Base-by-base conservation (phyloP, 352 stramenopile genomes). In the Stephanocyclus meneghinianus region DNA sequence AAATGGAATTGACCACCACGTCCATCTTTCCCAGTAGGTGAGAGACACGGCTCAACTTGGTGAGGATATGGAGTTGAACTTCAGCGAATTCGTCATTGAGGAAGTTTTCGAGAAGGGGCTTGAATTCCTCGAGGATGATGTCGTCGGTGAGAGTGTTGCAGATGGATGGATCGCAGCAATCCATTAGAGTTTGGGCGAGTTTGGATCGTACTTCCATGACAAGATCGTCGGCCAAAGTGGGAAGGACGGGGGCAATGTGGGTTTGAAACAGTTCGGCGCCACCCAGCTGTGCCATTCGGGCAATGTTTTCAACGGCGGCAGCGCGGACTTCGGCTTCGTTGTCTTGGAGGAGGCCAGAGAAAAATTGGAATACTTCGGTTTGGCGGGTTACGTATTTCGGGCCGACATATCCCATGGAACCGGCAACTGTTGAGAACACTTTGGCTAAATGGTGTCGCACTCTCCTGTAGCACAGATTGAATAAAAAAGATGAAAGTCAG, bases 371-470 rank as follows among this genome's bases (percentile, higher is more conserved):
- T 29, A 98, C 87, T 77, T 97, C 93, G 51, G 86, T 91, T 85
- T 97, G 93, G 42, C 70, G 79, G 15, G 68, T 16, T 1, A 88
- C 92, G 74, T 90, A 92, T 85, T 95, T 96, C 44, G 76, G 40
- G 18, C 69, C 76, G 9, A 66, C 42, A 26, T 86, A 92, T 60
- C 57, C 79, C 56, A 83, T 86, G 73, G 83, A 82, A 79, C 56
- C 70, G 69, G 84, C 83, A 57, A 96, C 88, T 57, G 92, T 92
- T 55, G 94, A 95, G 79, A 98, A 98, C 42, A 95, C 87, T 86
- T 98, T 98, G 16, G 95, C 93, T 61, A 98, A 92, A 85, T 95
- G 97, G 76, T 97, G 95, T 62, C 95, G 94, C 44, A 98, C 95
- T 76, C 95, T 91, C 95, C 95, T 93, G 72, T 61, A 13, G 2